Evolutionary conservation across 1,284 basidiomycete species (phyloP).

Genomic region (Rhodotorula sp.): DNA sequence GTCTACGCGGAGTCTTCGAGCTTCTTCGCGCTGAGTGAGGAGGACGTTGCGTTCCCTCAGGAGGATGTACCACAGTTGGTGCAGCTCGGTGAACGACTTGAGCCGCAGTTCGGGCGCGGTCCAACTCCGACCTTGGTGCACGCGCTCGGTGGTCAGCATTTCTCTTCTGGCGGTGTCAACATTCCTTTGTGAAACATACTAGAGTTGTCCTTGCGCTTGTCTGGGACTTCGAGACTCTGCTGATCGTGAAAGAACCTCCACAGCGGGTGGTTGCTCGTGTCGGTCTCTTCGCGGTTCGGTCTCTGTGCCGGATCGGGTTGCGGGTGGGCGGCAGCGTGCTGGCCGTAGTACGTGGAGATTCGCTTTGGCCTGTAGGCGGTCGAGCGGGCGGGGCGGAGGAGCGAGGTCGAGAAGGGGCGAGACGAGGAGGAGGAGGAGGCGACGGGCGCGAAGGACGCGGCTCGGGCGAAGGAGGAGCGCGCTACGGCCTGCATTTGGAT

Average conservation of each 20-base stretch:
- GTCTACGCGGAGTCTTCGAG: constrained; percentile 59
- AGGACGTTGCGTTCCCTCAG: constrained; percentile 82
- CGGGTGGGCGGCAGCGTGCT: constrained; percentile 6
- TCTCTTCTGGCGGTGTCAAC: not conserved
- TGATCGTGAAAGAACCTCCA: constrained; percentile 45
- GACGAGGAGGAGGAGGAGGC: constrained; percentile 1
- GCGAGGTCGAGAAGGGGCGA: not conserved
- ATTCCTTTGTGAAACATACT: constrained; percentile 29
- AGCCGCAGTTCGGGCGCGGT: constrained; percentile 74
- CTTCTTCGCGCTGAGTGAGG: constrained; percentile 78
- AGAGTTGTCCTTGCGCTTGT: constrained; percentile 35
- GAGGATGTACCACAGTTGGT: constrained; percentile 87
- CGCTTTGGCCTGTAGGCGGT: constrained; percentile 41
- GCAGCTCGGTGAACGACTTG: constrained; percentile 87
- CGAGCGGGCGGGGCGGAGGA: constrained; percentile 1
- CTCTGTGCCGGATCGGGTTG: constrained; percentile 8
- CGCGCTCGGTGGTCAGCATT: not conserved
- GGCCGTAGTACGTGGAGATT: constrained; percentile 41
- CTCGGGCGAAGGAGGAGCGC: too few species aligned
- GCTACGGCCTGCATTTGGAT: not conserved
- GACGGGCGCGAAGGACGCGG: not conserved
- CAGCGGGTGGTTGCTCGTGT: constrained; percentile 38
- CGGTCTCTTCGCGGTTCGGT: constrained; percentile 24
- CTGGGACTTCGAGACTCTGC: constrained; percentile 35
- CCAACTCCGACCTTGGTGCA: constrained; percentile 77